Conservation (phyloP, 2,329 filamentous ascomycete species). For the Amesomyces nigricolor region DNA sequence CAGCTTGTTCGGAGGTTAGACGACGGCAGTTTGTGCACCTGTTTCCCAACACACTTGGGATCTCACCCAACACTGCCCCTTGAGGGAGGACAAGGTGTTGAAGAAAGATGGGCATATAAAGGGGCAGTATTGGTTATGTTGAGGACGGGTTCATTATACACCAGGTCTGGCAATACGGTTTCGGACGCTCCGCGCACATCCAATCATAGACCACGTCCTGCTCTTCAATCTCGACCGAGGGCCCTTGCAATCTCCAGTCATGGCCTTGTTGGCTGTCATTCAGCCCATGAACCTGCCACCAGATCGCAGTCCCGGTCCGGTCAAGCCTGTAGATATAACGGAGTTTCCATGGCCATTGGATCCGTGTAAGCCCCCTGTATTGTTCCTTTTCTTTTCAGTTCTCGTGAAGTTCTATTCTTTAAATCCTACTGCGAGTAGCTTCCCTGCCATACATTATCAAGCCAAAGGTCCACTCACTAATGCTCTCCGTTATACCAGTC, state of each 20-base stretch:
- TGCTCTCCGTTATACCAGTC: not conserved
- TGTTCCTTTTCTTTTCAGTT: not conserved
- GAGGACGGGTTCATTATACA: too few relatives aligned
- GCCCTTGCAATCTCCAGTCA: not conserved
- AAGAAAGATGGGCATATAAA: not conserved
- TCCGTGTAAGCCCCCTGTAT: not conserved
- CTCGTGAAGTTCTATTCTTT: not conserved
- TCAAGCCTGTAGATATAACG: not conserved
- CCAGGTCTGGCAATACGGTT: too few relatives aligned
- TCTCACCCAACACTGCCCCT: too few relatives aligned
- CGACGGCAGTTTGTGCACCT: not conserved
- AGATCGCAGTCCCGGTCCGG: not conserved
- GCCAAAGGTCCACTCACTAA: not conserved
- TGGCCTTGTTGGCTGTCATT: not conserved
- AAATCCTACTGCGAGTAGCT: too few relatives aligned
- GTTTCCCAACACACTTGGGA: too few relatives aligned
- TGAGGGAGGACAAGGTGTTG: too few relatives aligned
- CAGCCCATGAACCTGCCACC: not conserved
- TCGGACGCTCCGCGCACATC: too few relatives aligned
- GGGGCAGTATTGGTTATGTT: not conserved
- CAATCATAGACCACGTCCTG: too few relatives aligned
- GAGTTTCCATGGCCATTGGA: not conserved
- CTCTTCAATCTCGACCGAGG: too few relatives aligned
- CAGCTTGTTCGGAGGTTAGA: slow-evolving; percentile 1
- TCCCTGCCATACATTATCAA: too few relatives aligned